These are phyloP conservation scores for Avicennia marina DNA, from an alignment of 257 asterid genomes.

Conservation along the genomic window DNA sequence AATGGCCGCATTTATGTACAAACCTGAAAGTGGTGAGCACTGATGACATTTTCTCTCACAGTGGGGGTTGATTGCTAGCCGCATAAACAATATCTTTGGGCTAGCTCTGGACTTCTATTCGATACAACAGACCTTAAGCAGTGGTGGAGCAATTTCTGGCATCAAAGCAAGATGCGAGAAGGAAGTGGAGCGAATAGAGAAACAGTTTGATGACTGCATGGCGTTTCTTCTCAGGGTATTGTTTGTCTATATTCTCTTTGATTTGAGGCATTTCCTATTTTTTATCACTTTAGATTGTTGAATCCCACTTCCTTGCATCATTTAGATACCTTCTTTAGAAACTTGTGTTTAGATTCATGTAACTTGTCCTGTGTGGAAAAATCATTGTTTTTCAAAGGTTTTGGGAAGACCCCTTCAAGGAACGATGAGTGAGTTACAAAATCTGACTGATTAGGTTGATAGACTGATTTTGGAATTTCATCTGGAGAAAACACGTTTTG, in stretches of 20 bases:
- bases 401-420: too few species aligned
- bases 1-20: too few species aligned
- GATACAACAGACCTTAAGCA: constrained; percentile 57
- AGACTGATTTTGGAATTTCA: too few species aligned
- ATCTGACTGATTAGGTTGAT: too few species aligned
- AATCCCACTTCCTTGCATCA: not conserved
- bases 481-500: too few species aligned
- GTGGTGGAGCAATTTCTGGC: constrained; percentile 73
- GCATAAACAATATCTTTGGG: constrained; percentile 84
- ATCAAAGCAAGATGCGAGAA: constrained; percentile 75
- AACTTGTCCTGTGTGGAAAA: too few species aligned
- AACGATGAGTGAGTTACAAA: too few species aligned
- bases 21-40: constrained; percentile 13
- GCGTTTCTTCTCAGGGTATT: constrained; percentile 89
- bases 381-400: too few species aligned
- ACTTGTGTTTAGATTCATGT: too few species aligned
- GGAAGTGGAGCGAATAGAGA: constrained; percentile 86
- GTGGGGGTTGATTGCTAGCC: constrained; percentile 96
- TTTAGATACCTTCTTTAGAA: not conserved
- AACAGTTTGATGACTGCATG: constrained; percentile 89
- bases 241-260: constrained; percentile 17
- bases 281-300: not conserved
- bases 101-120: constrained; percentile 87
- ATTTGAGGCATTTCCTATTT: not conserved
- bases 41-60: constrained; percentile 21